These are phyloP conservation scores for Tolypocladium tundrense DNA, from an alignment of 2,329 filamentous ascomycete species.

Conservation along the genomic window DNA sequence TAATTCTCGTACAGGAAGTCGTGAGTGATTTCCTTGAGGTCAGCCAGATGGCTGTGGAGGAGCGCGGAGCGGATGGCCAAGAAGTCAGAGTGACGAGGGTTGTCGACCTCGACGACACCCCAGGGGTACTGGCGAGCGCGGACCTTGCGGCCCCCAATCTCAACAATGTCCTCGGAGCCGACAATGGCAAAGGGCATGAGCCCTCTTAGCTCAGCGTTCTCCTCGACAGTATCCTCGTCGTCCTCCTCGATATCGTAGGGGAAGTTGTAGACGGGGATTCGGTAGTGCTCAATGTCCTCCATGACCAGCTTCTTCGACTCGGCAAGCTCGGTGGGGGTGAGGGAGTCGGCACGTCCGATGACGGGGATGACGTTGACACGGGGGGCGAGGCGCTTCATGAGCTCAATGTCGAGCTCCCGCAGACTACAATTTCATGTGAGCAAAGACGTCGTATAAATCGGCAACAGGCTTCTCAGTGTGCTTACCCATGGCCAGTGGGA, in stretches of 20 bases:
- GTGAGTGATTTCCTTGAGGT: constrained; percentile 98
- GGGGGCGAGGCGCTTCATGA: constrained; percentile 98
- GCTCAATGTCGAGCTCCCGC: constrained; percentile 96
- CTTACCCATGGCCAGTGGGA: constrained; percentile 86
- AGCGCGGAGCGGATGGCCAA: constrained; percentile 92
- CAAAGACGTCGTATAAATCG: neutral
- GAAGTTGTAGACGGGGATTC: constrained; percentile 99
- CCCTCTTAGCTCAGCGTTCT: constrained; percentile 93
- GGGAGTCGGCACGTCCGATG: constrained; percentile 94
- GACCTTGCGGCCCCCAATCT: constrained; percentile 86
- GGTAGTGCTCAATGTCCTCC: constrained; percentile 99
- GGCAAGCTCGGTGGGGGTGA: constrained; percentile 90
- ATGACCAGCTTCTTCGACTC: constrained; percentile 99
- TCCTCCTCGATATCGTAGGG: constrained; percentile 99
- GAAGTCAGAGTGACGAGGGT: constrained; percentile 98
- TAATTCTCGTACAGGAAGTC: constrained; percentile 99
- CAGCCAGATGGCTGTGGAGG: constrained; percentile 93
- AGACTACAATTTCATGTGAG: constrained; percentile 45
- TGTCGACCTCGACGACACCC: constrained; percentile 98
- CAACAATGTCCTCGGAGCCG: constrained; percentile 88
- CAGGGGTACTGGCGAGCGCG: constrained; percentile 96
- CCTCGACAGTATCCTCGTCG: constrained; percentile 97
- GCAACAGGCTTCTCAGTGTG: neutral
- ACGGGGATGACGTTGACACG: constrained; percentile 98
- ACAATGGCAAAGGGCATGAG: constrained; percentile 99